Evolutionary conservation across 176 grass and related monocot species (phyloP).

Genomic region (Oryza glumipatula): DNA sequence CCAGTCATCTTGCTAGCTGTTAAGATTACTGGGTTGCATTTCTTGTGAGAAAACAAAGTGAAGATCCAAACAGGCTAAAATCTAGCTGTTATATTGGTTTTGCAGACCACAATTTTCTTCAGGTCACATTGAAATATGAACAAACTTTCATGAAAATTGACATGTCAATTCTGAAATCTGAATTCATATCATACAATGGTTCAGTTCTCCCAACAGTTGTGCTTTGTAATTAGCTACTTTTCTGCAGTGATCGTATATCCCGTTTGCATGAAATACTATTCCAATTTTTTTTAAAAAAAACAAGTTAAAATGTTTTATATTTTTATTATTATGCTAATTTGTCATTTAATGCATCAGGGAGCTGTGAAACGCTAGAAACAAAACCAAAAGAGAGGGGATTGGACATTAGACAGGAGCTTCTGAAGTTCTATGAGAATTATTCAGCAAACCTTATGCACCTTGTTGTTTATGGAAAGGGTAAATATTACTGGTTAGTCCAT

Average conservation of each 20-base stretch:
- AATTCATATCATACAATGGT: neutral
- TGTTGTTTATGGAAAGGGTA: constrained; percentile 95
- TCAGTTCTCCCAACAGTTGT: neutral
- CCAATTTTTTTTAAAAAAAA: neutral
- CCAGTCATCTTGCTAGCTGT: neutral
- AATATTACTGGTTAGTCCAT: constrained; percentile 25
- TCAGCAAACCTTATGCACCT: constrained; percentile 97
- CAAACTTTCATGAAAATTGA: neutral
- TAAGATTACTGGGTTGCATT: constrained; percentile 11
- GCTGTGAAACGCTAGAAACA: constrained; percentile 88
- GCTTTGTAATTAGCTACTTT: neutral
- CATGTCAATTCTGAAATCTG: neutral
- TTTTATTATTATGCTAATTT: neutral
- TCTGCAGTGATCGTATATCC: constrained; percentile 6
- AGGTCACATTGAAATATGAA: neutral
- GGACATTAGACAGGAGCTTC: constrained; percentile 81
- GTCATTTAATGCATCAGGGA: constrained; percentile 53
- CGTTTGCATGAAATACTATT: neutral
- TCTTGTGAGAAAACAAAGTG: neutral
- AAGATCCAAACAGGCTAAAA: neutral
- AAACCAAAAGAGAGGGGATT: constrained; percentile 79
- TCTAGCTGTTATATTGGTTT: neutral
- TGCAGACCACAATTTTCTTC: neutral
- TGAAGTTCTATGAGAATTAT: constrained; percentile 92
- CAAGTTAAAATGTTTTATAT: neutral